Conservation (phyloP, 805 yeast species). For the Metschnikowia amazonensis region DNA sequence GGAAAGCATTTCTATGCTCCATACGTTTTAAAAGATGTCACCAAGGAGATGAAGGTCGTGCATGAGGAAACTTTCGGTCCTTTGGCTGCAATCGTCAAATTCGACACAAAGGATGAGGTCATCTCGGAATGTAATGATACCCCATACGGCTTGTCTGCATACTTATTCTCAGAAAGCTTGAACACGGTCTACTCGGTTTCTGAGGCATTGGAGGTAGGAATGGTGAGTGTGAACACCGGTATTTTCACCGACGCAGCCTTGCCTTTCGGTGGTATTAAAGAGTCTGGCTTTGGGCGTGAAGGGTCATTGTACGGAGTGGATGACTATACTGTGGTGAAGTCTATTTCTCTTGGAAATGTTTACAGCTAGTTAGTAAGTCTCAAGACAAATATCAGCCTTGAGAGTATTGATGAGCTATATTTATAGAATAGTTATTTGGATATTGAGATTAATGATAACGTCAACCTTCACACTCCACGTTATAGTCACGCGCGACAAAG, state of each 20-base stretch:
- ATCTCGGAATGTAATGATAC: slow-evolving; percentile 52
- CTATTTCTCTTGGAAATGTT: slow-evolving; percentile 48
- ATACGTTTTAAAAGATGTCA: slow-evolving; percentile 49
- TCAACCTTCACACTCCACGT: neutral
- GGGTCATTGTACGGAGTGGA: slow-evolving; percentile 61
- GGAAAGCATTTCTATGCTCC: slow-evolving; percentile 56
- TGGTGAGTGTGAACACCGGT: slow-evolving; percentile 62
- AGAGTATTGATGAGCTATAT: neutral
- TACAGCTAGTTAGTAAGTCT: slow-evolving; percentile 12
- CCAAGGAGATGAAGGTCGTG: slow-evolving; percentile 47
- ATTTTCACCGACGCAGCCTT: slow-evolving; percentile 52
- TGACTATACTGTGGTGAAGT: slow-evolving; percentile 53
- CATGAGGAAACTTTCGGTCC: slow-evolving; percentile 67
- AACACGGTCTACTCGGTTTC: slow-evolving; percentile 50
- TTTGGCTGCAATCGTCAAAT: slow-evolving; percentile 53
- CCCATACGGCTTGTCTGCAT: slow-evolving; percentile 56
- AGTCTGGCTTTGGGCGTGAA: slow-evolving; percentile 69
- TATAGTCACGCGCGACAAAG: neutral
- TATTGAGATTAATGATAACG: no score
- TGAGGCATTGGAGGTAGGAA: slow-evolving; percentile 59
- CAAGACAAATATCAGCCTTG: no score
- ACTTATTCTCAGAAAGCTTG: slow-evolving; percentile 51
- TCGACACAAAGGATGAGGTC: slow-evolving; percentile 52
- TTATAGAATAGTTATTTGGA: neutral
- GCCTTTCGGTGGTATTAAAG: slow-evolving; percentile 61